Conservation (phyloP, 2,329 filamentous ascomycete genomes). For the Exophiala alcalophila region DNA sequence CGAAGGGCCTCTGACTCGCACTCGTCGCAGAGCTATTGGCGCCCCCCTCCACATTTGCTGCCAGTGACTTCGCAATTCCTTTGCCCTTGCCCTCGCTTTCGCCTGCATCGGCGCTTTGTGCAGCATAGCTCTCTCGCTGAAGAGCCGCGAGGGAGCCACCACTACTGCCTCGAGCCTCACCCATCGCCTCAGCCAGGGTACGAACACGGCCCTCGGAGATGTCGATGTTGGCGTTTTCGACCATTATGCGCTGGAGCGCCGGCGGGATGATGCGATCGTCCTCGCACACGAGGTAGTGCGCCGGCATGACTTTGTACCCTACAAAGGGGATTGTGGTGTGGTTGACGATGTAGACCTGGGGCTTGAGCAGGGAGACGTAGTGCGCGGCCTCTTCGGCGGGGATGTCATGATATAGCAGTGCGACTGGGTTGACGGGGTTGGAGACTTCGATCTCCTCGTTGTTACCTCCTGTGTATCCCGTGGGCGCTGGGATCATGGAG, state of each 20-base stretch:
- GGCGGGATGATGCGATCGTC: conserved; percentile 35
- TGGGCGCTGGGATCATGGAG: not conserved
- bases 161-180: too few relatives aligned
- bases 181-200: too few relatives aligned
- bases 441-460: conserved; percentile 1
- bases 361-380: conserved; percentile 34
- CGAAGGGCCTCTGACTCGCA: too few relatives aligned
- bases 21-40: too few relatives aligned
- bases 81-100: too few relatives aligned
- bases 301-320: conserved; percentile 32
- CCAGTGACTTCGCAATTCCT: too few relatives aligned
- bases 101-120: not conserved
- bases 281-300: conserved; percentile 34
- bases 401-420: conserved; percentile 36
- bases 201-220: too few relatives aligned
- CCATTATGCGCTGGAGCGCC: conserved; percentile 34
- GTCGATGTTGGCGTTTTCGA: conserved; percentile 33
- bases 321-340: conserved; percentile 31
- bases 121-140: not conserved
- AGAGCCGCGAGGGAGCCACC: too few relatives aligned
- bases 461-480: too few relatives aligned
- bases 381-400: conserved; percentile 28
- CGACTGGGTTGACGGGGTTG: not conserved
- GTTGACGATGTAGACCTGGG: conserved; percentile 35
- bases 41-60: too few relatives aligned